Percentiles rank a stretch among this genome's conserved stretches.
These are phyloP conservation scores for Chalciporus piperatoides DNA, from an alignment of 1,284 basidiomycete species.

Conservation along the genomic window DNA sequence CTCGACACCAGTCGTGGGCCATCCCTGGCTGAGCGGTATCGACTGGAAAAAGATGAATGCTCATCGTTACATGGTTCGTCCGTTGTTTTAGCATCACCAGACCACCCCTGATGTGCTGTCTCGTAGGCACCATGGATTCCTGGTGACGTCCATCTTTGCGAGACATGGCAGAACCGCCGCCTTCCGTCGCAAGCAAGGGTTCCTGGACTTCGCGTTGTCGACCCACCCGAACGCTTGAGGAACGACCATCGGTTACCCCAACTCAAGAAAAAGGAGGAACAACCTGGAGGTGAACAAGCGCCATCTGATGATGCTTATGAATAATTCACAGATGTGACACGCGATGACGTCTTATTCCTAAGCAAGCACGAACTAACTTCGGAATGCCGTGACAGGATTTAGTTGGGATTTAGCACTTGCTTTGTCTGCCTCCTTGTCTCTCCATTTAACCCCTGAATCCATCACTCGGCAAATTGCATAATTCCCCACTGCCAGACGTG, in stretches of 20 bases:
- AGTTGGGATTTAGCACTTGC: not conserved
- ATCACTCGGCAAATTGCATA: not conserved
- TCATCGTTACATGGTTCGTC: constrained; percentile 42
- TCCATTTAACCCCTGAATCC: not conserved
- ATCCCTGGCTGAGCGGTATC: constrained; percentile 40
- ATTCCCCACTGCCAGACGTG: not conserved
- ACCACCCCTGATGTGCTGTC: constrained; percentile 4
- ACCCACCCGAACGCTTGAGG: too few relatives aligned
- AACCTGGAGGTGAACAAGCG: not conserved
- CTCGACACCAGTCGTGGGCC: constrained; percentile 31
- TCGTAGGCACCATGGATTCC: too few relatives aligned
- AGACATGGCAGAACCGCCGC: too few relatives aligned
- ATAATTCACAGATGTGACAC: not conserved
- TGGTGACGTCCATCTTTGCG: too few relatives aligned
- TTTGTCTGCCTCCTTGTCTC: not conserved
- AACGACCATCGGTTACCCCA: too few relatives aligned
- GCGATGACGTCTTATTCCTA: not conserved
- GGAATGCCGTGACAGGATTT: not conserved
- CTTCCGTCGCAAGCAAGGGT: too few relatives aligned
- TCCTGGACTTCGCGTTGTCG: too few relatives aligned
- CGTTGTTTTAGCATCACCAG: constrained; percentile 1
- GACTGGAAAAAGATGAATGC: constrained; percentile 43
- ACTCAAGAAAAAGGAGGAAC: too few relatives aligned
- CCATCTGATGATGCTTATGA: not conserved
- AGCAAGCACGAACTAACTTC: not conserved